These are phyloP conservation scores for Clausena lansium DNA, from an alignment of 345 rosid genomes.

Conservation along the genomic window DNA sequence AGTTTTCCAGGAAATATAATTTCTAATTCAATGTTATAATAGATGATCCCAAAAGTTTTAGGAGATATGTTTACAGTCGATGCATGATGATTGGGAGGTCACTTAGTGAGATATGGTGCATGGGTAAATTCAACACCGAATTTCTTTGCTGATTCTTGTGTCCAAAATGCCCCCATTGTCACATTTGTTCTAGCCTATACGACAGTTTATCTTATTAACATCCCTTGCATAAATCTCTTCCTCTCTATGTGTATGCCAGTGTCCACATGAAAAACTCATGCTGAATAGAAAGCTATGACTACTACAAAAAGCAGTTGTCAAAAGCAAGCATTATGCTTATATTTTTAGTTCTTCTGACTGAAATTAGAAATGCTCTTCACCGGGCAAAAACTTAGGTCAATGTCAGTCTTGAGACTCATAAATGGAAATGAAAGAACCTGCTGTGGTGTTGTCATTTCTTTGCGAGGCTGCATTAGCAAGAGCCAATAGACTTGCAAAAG, in stretches of 20 bases:
- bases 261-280: background rate
- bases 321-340: background rate
- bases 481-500: constrained; percentile 50
- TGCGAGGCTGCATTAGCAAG: constrained; percentile 47
- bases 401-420: background rate
- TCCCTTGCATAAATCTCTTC: background rate
- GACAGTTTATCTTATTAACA: no score
- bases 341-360: background rate
- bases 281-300: background rate
- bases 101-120: background rate
- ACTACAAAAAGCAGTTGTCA: background rate
- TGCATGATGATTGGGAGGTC: background rate
- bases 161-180: background rate
- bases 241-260: background rate
- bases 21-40: background rate
- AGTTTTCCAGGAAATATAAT: background rate
- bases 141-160: background rate
- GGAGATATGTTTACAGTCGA: background rate
- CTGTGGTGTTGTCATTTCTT: background rate
- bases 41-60: background rate
- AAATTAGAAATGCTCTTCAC: constrained; percentile 1
- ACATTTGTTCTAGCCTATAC: background rate
- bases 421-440: constrained; percentile 12
- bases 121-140: background rate
- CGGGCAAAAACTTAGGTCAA: background rate